A percentile compares a stretch with the other conserved stretches of the same genome.
These are phyloP conservation scores for Psilocybe sp. DNA, from an alignment of 768 basidiomycete species.

Conservation along the genomic window DNA sequence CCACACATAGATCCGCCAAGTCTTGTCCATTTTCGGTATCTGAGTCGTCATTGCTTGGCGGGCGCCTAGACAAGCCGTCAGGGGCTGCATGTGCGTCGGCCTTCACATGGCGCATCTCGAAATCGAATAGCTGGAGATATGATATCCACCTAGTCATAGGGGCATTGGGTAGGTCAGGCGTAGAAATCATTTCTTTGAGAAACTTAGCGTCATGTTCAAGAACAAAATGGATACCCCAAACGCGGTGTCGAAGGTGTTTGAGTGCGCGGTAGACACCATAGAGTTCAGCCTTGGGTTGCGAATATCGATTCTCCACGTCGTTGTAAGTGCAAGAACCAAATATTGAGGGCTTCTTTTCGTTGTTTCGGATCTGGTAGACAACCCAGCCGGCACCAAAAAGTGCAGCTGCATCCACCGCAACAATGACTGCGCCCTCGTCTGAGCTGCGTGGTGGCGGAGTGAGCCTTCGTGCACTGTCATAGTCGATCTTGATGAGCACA, in stretches of 20 bases:
- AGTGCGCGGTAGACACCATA: constrained; percentile 33
- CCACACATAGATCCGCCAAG: constrained; percentile 19
- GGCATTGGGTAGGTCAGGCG: constrained; percentile 33
- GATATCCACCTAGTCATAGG: constrained; percentile 36
- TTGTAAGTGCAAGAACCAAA: constrained; percentile 34
- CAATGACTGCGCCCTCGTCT: constrained; percentile 23
- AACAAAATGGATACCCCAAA: constrained; percentile 29
- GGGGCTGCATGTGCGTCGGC: constrained; percentile 24
- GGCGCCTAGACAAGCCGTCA: constrained; percentile 32
- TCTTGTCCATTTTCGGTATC: constrained; percentile 26
- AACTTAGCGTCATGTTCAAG: constrained; percentile 33
- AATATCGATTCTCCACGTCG: constrained; percentile 27
- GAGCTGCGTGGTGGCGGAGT: constrained; percentile 5
- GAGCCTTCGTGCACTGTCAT: constrained; percentile 10
- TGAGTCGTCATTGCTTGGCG: constrained; percentile 1
- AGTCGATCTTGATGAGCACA: constrained; percentile 30
- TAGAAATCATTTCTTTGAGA: constrained; percentile 33
- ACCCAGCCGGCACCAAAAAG: constrained; percentile 31
- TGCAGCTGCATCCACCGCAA: constrained; percentile 30
- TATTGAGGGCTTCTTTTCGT: constrained; percentile 17
- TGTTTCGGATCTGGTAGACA: constrained; percentile 25
- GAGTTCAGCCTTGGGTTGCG: constrained; percentile 34
- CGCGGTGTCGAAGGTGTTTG: constrained; percentile 21
- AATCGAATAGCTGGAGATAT: constrained; percentile 32
- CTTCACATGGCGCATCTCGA: constrained; percentile 32